Conservation (phyloP, 2,329 filamentous ascomycete genomes). For the Diaporthe nobilis region DNA sequence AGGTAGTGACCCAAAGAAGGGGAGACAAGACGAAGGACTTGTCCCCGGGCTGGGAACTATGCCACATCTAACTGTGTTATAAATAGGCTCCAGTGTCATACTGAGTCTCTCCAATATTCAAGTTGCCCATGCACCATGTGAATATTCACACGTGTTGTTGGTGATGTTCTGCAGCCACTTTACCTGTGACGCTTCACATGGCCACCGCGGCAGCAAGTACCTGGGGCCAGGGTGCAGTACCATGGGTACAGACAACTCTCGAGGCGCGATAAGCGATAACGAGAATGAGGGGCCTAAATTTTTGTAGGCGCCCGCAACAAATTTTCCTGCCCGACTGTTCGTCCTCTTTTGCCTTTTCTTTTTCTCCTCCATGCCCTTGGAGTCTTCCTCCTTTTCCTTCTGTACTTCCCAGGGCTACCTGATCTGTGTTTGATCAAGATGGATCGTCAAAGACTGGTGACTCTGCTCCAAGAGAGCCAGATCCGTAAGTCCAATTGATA, state of each 20-base stretch:
- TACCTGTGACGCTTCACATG: not conserved
- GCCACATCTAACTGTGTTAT: not conserved
- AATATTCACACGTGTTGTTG: not conserved
- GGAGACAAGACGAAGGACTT: too few relatives aligned
- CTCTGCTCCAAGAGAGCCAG: constrained; percentile 89
- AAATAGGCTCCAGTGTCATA: too few relatives aligned
- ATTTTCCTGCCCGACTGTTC: constrained; percentile 34
- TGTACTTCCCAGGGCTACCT: constrained; percentile 47
- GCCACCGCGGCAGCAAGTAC: not conserved
- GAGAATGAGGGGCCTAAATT: constrained; percentile 27
- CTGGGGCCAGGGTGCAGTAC: not conserved
- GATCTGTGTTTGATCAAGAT: constrained; percentile 59
- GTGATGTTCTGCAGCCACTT: not conserved
- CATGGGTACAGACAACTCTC: not conserved
- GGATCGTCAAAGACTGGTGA: constrained; percentile 87
- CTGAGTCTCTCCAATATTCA: not conserved
- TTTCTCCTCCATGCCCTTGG: constrained; percentile 42
- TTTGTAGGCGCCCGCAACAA: constrained; percentile 13
- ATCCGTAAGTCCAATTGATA: constrained; percentile 75
- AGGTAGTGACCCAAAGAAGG: not conserved
- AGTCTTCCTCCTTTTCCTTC: constrained; percentile 39
- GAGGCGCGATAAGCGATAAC: constrained; percentile 16
- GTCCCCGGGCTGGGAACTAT: not conserved
- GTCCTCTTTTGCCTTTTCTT: constrained; percentile 42
- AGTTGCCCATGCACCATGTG: not conserved